Conservation (phyloP, 2,329 filamentous ascomycete genomes). For the Cercospora nicotianae region DNA sequence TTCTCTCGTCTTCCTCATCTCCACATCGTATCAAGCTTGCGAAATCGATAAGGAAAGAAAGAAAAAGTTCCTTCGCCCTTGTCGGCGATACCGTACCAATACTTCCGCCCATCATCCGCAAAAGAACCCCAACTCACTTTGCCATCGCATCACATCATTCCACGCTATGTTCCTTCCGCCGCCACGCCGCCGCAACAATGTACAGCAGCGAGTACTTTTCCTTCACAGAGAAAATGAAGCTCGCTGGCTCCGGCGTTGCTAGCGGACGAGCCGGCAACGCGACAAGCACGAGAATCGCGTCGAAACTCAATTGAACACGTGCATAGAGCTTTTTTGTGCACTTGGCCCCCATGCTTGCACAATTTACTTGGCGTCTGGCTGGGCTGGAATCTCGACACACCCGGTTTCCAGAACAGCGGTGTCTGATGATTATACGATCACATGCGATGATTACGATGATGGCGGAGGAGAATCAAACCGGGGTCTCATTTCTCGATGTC, state of each 20-base stretch:
- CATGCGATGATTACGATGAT: neutral
- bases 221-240: neutral
- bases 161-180: neutral
- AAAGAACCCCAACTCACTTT: neutral
- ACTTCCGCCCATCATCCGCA: constrained; percentile 8
- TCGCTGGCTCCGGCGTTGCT: neutral
- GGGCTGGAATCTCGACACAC: neutral
- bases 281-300: neutral
- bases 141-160: neutral
- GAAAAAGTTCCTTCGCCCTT: neutral
- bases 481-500: neutral
- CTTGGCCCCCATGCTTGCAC: neutral
- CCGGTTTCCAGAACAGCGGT: neutral
- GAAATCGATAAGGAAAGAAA: neutral
- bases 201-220: neutral
- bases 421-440: neutral
- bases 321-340: neutral
- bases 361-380: neutral
- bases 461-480: neutral
- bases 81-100: neutral
- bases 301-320: neutral
- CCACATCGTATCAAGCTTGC: neutral
- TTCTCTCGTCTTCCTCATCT: neutral
- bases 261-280: neutral
- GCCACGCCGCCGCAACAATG: neutral